Base-by-base conservation (phyloP, 23 red algal species). In the Chondrus crispus region DNA sequence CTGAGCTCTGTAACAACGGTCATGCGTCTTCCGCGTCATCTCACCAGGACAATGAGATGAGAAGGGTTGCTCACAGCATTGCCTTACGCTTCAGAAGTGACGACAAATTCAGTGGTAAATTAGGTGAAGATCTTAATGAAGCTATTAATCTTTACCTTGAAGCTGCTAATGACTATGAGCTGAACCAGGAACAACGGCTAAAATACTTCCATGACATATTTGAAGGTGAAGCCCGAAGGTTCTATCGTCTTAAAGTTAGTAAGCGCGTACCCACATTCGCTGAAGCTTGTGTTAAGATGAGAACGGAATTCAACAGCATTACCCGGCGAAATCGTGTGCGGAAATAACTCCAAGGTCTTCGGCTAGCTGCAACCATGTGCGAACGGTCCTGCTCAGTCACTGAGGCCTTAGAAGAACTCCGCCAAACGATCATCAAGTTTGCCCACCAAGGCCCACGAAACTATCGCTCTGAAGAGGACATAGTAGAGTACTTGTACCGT, bases 351-450 rank as follows among this genome's bases (percentile, higher is more conserved):
- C 52, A 57, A 14, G 22, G 52, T 57, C 22, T 57, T 16, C 14
- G 14, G 14, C 52, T 57, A 57, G 22, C 52, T 57, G 52, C 22
- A 22, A 57, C 22, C 14, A 14, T 57, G 14, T 18, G 24, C 19
- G 32, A 22, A 18, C 8, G 55, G 32, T 26, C 20, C 33, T 60
- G 45, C 30, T 28, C 35, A 22, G 63, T 47, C 4, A 26, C 78
- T 82, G 78, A 63, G 52, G 78, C 78, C 24, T 47, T 82, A 4
- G 78, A 82, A 82, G 7, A 82, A 18, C 28, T 82, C 6, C 24
- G 78, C 9, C 9, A 82, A 13, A 60, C 45, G 55, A 82, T 82
- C 5, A 82, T 4, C 28, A 82, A 82, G 44, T 4, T 41, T 57
- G 47, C 78, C 41, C 46, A n/a, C 5, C 78, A 82, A 60, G 78